A percentile compares a stretch with the other conserved stretches of the same genome.
Conservation (phyloP, 225 moss, liverwort and hornwort species). For the Physcomitrellopsis africana region DNA sequence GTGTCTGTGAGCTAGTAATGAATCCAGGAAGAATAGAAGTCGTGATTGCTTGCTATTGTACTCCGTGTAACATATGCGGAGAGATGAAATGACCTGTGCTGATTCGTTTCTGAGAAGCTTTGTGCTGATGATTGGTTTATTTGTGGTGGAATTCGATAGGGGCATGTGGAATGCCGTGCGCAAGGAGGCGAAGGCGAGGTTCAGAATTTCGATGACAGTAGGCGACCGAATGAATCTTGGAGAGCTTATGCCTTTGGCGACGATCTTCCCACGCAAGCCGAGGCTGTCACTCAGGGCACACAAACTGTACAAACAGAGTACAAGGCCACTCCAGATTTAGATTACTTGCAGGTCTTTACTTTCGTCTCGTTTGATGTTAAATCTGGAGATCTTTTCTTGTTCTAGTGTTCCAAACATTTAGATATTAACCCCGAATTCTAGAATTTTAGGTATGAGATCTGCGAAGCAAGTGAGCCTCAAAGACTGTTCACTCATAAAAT, state of each 20-base stretch:
- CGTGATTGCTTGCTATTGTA: conserved; percentile 1
- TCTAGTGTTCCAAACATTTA: neutral
- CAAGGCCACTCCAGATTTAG: conserved; percentile 93
- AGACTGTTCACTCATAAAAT: neutral
- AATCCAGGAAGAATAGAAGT: neutral
- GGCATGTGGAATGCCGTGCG: conserved; percentile 48
- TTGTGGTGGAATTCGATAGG: conserved; percentile 41
- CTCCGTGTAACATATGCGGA: conserved; percentile 23
- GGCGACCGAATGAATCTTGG: conserved; percentile 47
- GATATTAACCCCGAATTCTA: neutral
- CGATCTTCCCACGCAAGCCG: conserved; percentile 87
- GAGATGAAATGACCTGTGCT: conserved; percentile 24
- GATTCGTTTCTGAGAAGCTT: neutral
- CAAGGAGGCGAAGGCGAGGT: conserved; percentile 36
- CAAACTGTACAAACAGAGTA: conserved; percentile 89
- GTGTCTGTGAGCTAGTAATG: neutral
- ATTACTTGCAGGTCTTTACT: conserved; percentile 87
- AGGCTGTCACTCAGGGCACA: conserved; percentile 77
- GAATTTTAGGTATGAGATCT: neutral
- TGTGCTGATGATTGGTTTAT: conserved; percentile 41
- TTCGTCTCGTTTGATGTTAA: neutral
- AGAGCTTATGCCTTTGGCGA: conserved; percentile 64
- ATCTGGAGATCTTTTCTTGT: no score
- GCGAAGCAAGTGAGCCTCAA: no score
- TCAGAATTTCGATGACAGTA: conserved; percentile 46